phyloP scores from a whole-genome alignment of 2,329 filamentous ascomycete genomes.

The Macrophomina pseudophaseolina region DNA sequence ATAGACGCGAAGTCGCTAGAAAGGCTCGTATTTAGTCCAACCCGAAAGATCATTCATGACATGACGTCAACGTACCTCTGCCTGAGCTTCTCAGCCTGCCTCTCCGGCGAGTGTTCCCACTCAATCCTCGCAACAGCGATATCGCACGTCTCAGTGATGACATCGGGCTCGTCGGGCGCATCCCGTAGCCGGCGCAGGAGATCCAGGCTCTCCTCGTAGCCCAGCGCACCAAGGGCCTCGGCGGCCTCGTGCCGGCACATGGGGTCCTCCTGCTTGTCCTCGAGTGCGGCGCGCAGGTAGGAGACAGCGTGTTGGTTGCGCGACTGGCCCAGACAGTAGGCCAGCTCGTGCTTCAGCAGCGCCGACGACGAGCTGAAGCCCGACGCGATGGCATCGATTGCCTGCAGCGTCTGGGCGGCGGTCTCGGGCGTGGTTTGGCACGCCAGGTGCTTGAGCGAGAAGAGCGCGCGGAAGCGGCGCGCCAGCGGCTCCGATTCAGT shows the following conservation, averaged over 20 bases:
- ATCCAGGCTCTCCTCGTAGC: slow-evolving; percentile 73
- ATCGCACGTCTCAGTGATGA: slow-evolving; percentile 94
- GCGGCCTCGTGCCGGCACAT: slow-evolving; percentile 98
- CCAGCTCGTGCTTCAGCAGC: slow-evolving; percentile 92
- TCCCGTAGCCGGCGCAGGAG: slow-evolving; percentile 77
- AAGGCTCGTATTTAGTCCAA: slow-evolving; percentile 1
- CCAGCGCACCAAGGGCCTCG: slow-evolving; percentile 89
- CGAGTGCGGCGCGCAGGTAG: slow-evolving; percentile 74
- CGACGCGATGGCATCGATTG: slow-evolving; percentile 82
- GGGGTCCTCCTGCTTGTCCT: slow-evolving; percentile 80
- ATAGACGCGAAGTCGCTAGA: slow-evolving; percentile 90
- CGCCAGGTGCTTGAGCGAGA: slow-evolving; percentile 94
- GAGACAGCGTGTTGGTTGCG: slow-evolving; percentile 75
- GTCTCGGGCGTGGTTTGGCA: slow-evolving; percentile 62
- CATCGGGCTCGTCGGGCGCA: slow-evolving; percentile 74
- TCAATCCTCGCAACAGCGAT: slow-evolving; percentile 93
- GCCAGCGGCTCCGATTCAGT: slow-evolving; percentile 83
- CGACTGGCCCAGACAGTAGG: slow-evolving; percentile 95
- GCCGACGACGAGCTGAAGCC: slow-evolving; percentile 85
- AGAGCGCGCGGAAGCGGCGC: slow-evolving; percentile 91
- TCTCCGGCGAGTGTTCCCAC: slow-evolving; percentile 74
- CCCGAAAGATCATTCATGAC: neutral
- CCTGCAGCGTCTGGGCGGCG: slow-evolving; percentile 61
- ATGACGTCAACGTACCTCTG: slow-evolving; percentile 66
- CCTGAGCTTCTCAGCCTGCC: slow-evolving; percentile 76